These are phyloP conservation scores for Pseudozyma sp. DNA, from an alignment of 1,284 basidiomycete species.

Conservation along the genomic window DNA sequence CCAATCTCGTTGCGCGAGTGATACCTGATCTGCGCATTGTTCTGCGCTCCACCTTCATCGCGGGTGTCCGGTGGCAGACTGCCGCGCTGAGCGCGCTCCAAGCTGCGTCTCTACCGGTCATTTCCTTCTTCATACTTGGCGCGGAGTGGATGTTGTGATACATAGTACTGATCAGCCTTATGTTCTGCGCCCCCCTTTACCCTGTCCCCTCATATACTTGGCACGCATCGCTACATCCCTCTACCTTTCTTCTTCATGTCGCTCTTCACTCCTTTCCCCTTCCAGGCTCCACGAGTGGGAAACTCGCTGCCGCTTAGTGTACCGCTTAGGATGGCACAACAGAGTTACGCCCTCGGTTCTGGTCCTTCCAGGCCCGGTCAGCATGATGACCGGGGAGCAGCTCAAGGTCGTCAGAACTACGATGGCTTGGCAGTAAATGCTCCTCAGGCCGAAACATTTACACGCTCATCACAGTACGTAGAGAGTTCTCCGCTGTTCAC, in stretches of 20 bases:
- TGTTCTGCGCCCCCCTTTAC: background rate
- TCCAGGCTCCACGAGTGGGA: conserved; percentile 6
- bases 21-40: conserved; percentile 10
- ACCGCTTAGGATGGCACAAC: conserved; percentile 24
- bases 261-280: background rate
- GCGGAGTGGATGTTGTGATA: background rate
- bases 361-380: conserved; percentile 25
- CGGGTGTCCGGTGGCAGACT: background rate
- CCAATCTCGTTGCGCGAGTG: conserved; percentile 3
- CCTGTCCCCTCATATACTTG: background rate
- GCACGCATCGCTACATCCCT: background rate
- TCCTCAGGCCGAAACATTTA: conserved; percentile 13
- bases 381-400: conserved; percentile 19
- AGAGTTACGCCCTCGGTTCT: conserved; percentile 13
- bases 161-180: background rate
- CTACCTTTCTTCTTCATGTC: background rate
- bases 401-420: conserved; percentile 11
- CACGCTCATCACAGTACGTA: conserved; percentile 10
- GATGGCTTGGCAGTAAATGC: conserved; percentile 1
- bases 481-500: conserved; percentile 19
- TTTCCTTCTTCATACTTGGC: background rate
- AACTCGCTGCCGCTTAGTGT: background rate
- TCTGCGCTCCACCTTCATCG: background rate
- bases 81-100: background rate
- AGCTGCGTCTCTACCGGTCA: background rate